Base-by-base conservation (phyloP, 352 stramenopile species). In the Globisporangium megalacanthum region DNA sequence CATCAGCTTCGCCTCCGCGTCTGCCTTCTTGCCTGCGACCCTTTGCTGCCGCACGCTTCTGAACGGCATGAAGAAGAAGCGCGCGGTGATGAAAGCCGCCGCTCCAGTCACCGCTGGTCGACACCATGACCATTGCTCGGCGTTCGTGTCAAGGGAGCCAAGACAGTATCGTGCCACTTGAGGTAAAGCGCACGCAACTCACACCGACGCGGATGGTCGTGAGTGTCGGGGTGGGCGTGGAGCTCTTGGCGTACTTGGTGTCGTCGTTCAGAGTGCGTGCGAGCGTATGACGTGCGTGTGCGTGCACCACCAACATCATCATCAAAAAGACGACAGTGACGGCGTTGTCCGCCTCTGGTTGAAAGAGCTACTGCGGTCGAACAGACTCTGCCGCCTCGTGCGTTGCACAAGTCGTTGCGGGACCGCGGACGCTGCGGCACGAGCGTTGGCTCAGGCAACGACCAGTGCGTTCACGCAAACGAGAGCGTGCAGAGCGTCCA, bases 171-270 rank as follows among this genome's bases (percentile, higher is more conserved):
- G 25, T 4, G 25, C 25, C 25, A 4, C 25, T 29, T n/a, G n/a
- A n/a, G n/a, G n/a, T n/a, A n/a, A n/a, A n/a, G n/a, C n/a, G n/a
- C n/a, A n/a, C n/a, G n/a, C n/a, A n/a, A n/a, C n/a, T n/a, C n/a
- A n/a, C n/a, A n/a, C n/a, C n/a, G n/a, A n/a, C n/a, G n/a, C n/a
- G n/a, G n/a, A n/a, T n/a, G n/a, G n/a, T n/a, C 20, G 55, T 53
- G 45, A 84, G 79, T 49, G 70, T 88, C 10, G 82, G 81, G 4
- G 75, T 76, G 41, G 91, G 89, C 42, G 44, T 94, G 29, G 74
- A 83, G 7, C 58, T 92, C 47, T 55, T 95, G 19, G 80, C 87
- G 29, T 78, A 94, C 58, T 56, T 95, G 41, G 80, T 92, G 13
- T 75, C n/a, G n/a, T 69, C 73, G 14, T 92, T 92, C 35, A 80